phyloP scores from a whole-genome alignment of 1,284 basidiomycete genomes.

The Microbotryomycetes sp. region DNA sequence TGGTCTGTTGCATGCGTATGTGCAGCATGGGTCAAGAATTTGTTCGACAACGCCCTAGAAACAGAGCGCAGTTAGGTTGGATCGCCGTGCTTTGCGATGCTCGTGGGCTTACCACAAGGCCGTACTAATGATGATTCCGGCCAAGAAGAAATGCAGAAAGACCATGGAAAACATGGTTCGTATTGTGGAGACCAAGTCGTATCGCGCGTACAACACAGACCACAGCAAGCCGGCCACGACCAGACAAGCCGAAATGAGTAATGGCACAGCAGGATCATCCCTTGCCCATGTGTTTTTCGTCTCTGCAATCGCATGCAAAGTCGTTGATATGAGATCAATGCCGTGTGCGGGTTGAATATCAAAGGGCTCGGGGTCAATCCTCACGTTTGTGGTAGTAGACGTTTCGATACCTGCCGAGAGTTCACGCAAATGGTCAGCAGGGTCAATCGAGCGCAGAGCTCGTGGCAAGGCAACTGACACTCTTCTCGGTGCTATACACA shows the following conservation, averaged over 20 bases:
- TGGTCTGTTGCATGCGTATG: slow-evolving; percentile 41
- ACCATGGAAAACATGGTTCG: slow-evolving; percentile 69
- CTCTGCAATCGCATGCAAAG: slow-evolving; percentile 50
- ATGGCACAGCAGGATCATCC: slow-evolving; percentile 87
- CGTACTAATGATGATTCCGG: slow-evolving; percentile 65
- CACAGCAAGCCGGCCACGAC: slow-evolving; percentile 67
- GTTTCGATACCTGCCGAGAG: slow-evolving; percentile 57
- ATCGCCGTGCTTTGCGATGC: too few species aligned
- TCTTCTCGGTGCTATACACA: slow-evolving; percentile 79
- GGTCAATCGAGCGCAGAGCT: neutral
- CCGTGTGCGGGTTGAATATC: slow-evolving; percentile 9
- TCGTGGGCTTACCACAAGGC: slow-evolving; percentile 59
- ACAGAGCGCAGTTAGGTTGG: neutral
- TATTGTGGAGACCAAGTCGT: slow-evolving; percentile 53
- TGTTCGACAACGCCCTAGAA: slow-evolving; percentile 36
- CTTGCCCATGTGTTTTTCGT: slow-evolving; percentile 98
- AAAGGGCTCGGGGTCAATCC: slow-evolving; percentile 26
- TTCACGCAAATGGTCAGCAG: neutral
- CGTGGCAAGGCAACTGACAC: slow-evolving; percentile 57
- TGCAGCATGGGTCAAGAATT: slow-evolving; percentile 38
- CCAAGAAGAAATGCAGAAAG: slow-evolving; percentile 73
- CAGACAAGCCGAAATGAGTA: slow-evolving; percentile 71
- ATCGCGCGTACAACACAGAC: slow-evolving; percentile 72
- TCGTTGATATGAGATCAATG: neutral
- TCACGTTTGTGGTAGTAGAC: slow-evolving; percentile 86